Conservation (phyloP, 2,329 filamentous ascomycete species). For the Albifimbria verrucaria region DNA sequence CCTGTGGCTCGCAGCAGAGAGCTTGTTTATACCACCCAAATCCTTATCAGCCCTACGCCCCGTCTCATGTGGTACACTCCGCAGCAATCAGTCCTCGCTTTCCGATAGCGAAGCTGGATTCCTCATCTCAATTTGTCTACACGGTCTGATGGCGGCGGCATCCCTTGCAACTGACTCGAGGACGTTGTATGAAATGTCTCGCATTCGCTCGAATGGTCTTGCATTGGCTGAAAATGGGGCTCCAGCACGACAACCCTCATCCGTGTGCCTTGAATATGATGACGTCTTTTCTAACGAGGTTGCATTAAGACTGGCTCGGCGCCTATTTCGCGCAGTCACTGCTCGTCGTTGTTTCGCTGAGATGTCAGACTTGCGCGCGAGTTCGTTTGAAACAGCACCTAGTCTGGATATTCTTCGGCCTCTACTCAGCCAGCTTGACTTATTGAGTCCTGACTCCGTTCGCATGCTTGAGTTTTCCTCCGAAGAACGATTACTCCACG, state of each 20-base stretch:
- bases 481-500: constrained; percentile 51
- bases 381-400: constrained; percentile 23
- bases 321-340: constrained; percentile 56
- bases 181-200: constrained; percentile 57
- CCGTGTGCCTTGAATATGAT: constrained; percentile 57
- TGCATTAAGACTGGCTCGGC: constrained; percentile 54
- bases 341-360: constrained; percentile 49
- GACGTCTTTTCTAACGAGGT: constrained; percentile 61
- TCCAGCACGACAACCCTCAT: constrained; percentile 42
- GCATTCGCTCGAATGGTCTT: constrained; percentile 53
- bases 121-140: constrained; percentile 58
- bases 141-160: constrained; percentile 57
- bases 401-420: constrained; percentile 44
- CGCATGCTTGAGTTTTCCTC: constrained; percentile 47
- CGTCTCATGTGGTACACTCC: constrained; percentile 32
- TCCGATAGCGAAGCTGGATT: constrained; percentile 49
- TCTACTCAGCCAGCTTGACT: constrained; percentile 52
- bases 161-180: constrained; percentile 47
- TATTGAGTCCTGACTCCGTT: constrained; percentile 41
- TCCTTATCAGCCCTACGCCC: constrained; percentile 36
- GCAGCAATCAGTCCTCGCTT: constrained; percentile 29
- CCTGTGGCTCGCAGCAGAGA: constrained; percentile 59
- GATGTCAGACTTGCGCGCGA: constrained; percentile 33
- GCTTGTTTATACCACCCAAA: constrained; percentile 55
- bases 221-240: constrained; percentile 44